Conservation (phyloP, 306 rosid species). For the Fagus sylvatica region DNA sequence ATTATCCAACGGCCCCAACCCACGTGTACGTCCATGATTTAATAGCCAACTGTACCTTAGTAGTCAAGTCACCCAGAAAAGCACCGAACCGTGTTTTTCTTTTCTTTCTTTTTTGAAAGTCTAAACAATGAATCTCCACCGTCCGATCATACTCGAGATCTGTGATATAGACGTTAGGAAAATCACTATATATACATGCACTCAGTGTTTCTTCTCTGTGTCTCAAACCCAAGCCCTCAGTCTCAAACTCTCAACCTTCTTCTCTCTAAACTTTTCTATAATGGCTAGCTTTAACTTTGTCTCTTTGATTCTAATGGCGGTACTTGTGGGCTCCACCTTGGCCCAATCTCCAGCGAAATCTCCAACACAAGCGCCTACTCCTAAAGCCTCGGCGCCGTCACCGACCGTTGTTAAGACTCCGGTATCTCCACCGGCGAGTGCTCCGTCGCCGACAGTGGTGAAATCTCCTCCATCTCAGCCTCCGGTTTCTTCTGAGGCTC, state of each 20-base stretch:
- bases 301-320: constrained; percentile 32
- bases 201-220: constrained; percentile 22
- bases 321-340: constrained; percentile 30
- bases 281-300: constrained; percentile 42
- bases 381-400: neutral
- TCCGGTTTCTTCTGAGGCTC: constrained; percentile 15
- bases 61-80: neutral
- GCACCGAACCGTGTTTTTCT: neutral
- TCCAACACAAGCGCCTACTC: neutral
- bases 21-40: constrained; percentile 1
- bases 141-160: constrained; percentile 5
- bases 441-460: constrained; percentile 14
- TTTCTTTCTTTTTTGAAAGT: neutral
- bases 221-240: neutral
- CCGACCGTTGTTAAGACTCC: constrained; percentile 23
- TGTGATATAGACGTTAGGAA: neutral
- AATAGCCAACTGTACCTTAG: neutral
- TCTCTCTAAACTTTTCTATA: neutral
- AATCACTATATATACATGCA: constrained; percentile 1
- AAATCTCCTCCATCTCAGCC: constrained; percentile 48
- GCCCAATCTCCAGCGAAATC: constrained; percentile 50
- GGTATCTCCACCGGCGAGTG: neutral
- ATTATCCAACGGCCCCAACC: neutral
- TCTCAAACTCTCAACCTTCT: neutral
- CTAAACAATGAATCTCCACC: constrained; percentile 2